Base-by-base conservation (phyloP, 345 rosid species). In the Iberis pinnata region DNA sequence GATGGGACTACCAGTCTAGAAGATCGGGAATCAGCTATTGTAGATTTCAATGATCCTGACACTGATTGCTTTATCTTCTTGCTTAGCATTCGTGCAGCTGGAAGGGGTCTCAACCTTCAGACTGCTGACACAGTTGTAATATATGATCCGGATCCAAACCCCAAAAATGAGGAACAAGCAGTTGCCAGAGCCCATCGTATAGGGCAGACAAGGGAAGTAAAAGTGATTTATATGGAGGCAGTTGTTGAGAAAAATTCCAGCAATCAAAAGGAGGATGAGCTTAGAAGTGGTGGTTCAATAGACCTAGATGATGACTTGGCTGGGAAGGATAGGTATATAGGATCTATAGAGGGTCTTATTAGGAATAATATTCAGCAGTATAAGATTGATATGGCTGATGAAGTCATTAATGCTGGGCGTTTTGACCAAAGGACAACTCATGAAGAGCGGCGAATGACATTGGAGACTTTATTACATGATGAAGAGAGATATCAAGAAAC, bases 311-410 rank as follows among this genome's bases (percentile, higher is more conserved):
- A 93, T 75, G 99, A 93, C 69, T 76, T 93, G 69, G 99, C 94
- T 12, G 99, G 99, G 20, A 86, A 88, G 72, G 99, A 93, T 74
- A 81, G 97, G 26, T 93, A 88, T 67, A 80, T 93, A 69, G 99
- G 95, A 56, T 93, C 99, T 55, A 86, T 93, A 51, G 99, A 93
- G 83, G 75, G 99, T 74, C 97, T 93, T 52, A 93, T 93, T 61
- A 88, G 99, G 75, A 93, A 88, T 51, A 93, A 93, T 60, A 93
- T 93, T 74, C 99, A 93, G 44, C 99, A 93, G 73, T 93, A 93
- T 65, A 93, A 93, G 78, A 93, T 93, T 69, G 99, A 93, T 73
- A 93, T 93, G 99, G 99, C 99, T 66, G 99, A 93, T 75, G 99
- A 93, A 77, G 99, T 93, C 50, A 93, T 88, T 59, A 93, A 93